Conservation (phyloP, 176 grass and related monocot genomes). For the Musa acuminata region DNA sequence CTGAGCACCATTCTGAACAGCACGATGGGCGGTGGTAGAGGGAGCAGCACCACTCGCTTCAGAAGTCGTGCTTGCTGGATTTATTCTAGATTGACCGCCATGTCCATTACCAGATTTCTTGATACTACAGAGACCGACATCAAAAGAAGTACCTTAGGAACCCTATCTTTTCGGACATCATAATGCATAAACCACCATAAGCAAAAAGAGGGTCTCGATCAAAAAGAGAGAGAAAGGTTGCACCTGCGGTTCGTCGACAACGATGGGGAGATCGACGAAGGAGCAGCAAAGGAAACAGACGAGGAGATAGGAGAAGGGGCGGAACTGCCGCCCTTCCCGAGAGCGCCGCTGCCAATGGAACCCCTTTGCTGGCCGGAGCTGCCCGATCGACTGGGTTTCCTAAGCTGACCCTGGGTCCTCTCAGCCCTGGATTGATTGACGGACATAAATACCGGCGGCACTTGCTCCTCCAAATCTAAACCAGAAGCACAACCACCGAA, state of each 20-base stretch:
- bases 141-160: constrained; percentile 24
- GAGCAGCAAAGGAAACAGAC: constrained; percentile 27
- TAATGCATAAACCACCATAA: background rate
- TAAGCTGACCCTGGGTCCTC: constrained; percentile 54
- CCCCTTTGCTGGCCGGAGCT: constrained; percentile 60
- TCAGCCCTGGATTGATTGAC: constrained; percentile 29
- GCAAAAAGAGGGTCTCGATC: background rate
- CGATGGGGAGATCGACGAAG: background rate
- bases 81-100: constrained; percentile 49
- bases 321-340: constrained; percentile 25
- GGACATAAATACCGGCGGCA: constrained; percentile 64
- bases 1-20: constrained; percentile 42
- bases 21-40: constrained; percentile 6
- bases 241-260: constrained; percentile 59
- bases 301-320: constrained; percentile 22
- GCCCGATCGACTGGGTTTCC: constrained; percentile 68
- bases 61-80: constrained; percentile 28
- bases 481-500: background rate
- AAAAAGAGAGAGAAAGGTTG: background rate
- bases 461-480: constrained; percentile 5
- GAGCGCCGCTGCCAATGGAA: constrained; percentile 36
- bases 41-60: constrained; percentile 25
- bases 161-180: constrained; percentile 12
- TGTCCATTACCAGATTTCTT: constrained; percentile 61
- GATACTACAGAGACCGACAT: constrained; percentile 54